Base-by-base conservation (phyloP, 2,329 filamentous ascomycete genomes). In the Sphaerulina musiva region DNA sequence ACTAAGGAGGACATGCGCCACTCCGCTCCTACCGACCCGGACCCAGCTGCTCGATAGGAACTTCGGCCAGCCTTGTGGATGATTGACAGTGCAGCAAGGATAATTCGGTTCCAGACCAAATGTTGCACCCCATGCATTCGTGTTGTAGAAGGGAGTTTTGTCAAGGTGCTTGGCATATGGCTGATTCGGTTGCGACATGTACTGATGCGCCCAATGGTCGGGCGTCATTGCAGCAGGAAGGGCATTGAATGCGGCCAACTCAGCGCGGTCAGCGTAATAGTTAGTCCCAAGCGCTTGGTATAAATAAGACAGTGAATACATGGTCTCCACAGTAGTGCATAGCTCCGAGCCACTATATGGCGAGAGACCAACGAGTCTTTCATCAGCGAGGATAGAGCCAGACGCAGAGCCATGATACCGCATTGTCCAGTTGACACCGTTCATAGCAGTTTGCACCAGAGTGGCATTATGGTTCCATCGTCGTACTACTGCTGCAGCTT, bases 1-100 rank as follows among this genome's bases (percentile, higher is more conserved):
- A 6, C 73, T 68, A 2, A 82, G 73, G 1, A 82, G 66, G 0
- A 72, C 72, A 62, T 82, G 79, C 0, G 72, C 76, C 11, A 82
- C 60, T 2, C 75, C 76, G n/a, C 69, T 67, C 2, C 69, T 61
- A 3, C 73, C 75, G 2, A 71, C 64, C 8, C 61, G 62, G 5
- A 76, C 72, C 66, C 73, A 82, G 54, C 73, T 74, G 53, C 73
- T 70, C 8, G 76, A 72, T 1, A 78, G 63, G 53, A 78, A 81
- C 58, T 82, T 82, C 0, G 80, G 78, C 56, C 76, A 80, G 7
- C 76, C 80, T 60, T 81, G 78, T 1, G 74, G 76, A 58, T 81
- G 78, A 54, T 82, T 82, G 55, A 82, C 80, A 1, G 79, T 80
- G 59, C 80, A 82, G 66, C 79, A 82, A 1, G 76, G 75, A 47